These are phyloP conservation scores for Hanseniaspora clermontiae DNA, from an alignment of 805 yeast species.

Conservation along the genomic window DNA sequence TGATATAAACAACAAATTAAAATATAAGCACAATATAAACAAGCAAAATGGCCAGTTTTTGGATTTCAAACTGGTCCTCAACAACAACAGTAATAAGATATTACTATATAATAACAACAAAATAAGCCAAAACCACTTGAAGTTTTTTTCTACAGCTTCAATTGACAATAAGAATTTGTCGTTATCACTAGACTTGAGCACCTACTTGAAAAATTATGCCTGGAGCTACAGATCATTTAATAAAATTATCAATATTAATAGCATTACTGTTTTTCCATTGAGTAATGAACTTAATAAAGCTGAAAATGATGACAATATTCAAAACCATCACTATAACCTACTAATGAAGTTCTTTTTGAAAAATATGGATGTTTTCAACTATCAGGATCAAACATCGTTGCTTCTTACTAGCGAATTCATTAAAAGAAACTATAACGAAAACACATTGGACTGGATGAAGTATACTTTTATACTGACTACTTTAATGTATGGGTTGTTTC, in stretches of 20 bases:
- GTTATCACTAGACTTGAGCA: neutral
- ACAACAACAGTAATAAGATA: neutral
- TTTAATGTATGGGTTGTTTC: neutral
- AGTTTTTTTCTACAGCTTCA: neutral
- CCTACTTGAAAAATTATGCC: neutral
- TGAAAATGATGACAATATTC: neutral
- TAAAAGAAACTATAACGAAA: slow-evolving; percentile 5
- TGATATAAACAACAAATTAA: neutral
- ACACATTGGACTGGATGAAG: neutral
- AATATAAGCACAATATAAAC: neutral
- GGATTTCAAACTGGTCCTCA: neutral
- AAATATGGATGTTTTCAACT: neutral
- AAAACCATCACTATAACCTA: neutral
- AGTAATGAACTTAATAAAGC: neutral
- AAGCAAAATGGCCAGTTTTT: neutral
- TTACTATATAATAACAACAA: neutral
- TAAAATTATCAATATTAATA: neutral
- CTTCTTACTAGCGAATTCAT: neutral
- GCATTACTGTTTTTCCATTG: neutral
- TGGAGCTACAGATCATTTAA: neutral
- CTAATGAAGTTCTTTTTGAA: neutral
- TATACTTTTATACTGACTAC: neutral
- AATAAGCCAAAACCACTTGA: neutral
- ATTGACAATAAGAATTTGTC: neutral
- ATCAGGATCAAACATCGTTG: neutral